These are phyloP conservation scores for Alternaria atra DNA, from an alignment of 2,329 filamentous ascomycete genomes.

Conservation along the genomic window DNA sequence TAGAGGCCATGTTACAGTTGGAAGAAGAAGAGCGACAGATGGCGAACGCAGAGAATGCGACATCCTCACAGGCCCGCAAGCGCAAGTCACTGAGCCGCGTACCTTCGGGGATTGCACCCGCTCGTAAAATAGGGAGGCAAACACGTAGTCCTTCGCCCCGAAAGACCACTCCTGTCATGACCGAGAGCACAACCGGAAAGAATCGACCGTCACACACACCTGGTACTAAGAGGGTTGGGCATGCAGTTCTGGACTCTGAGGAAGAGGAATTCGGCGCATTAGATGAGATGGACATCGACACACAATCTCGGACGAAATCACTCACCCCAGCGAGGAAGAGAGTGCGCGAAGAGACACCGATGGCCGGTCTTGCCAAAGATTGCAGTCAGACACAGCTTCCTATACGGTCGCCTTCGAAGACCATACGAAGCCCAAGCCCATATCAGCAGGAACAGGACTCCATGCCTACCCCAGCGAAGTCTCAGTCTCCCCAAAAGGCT, in stretches of 20 bases:
- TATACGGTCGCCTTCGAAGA: slow-evolving; percentile 41
- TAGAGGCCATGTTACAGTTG: slow-evolving; percentile 21
- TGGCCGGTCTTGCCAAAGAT: slow-evolving; percentile 17
- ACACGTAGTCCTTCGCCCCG: slow-evolving; percentile 31
- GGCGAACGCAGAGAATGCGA: slow-evolving; percentile 9
- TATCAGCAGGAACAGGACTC: slow-evolving; percentile 25
- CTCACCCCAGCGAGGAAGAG: slow-evolving; percentile 17
- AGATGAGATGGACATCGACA: slow-evolving; percentile 39
- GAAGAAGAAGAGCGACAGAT: slow-evolving; percentile 27
- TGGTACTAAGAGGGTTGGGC: slow-evolving; percentile 25
- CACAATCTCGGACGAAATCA: slow-evolving; percentile 19
- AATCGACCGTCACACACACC: slow-evolving; percentile 17
- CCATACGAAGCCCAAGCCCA: slow-evolving; percentile 24
- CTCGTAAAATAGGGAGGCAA: slow-evolving; percentile 42
- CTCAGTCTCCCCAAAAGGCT: slow-evolving; percentile 31
- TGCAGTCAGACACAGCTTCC: slow-evolving; percentile 25
- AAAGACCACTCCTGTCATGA: slow-evolving; percentile 4
- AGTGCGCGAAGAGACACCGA: slow-evolving; percentile 23
- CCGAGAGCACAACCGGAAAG: not conserved
- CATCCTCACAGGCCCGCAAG: slow-evolving; percentile 32
- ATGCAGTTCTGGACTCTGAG: slow-evolving; percentile 43
- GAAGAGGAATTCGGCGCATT: slow-evolving; percentile 43
- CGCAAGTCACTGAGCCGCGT: slow-evolving; percentile 44
- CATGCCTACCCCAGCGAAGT: slow-evolving; percentile 30
- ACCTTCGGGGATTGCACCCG: slow-evolving; percentile 38